A percentile compares a stretch with the other conserved stretches of the same genome.
These are phyloP conservation scores for Didymella glomerata DNA, from an alignment of 2,329 filamentous ascomycete species.

Conservation along the genomic window DNA sequence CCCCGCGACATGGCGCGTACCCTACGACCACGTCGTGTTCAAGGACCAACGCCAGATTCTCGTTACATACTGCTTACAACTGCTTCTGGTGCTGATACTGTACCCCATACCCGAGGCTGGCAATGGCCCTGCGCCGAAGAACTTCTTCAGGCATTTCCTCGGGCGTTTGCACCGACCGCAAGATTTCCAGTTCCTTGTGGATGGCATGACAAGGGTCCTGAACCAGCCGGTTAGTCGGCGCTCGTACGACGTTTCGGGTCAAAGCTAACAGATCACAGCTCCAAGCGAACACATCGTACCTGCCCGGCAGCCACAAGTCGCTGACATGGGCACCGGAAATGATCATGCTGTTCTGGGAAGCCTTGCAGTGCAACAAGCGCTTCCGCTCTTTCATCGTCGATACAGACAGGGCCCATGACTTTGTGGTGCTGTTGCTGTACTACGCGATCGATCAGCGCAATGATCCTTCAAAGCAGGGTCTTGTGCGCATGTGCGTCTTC, in stretches of 20 bases:
- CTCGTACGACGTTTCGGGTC: no score
- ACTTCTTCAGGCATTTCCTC: slow-evolving; percentile 92
- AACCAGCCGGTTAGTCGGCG: slow-evolving; percentile 74
- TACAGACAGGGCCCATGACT: slow-evolving; percentile 91
- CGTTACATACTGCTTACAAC: slow-evolving; percentile 89
- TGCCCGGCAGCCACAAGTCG: slow-evolving; percentile 82
- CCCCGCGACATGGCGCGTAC: slow-evolving; percentile 89
- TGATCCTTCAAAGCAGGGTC: slow-evolving; percentile 86
- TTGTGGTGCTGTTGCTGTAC: slow-evolving; percentile 87
- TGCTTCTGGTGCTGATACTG: slow-evolving; percentile 83
- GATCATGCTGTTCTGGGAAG: slow-evolving; percentile 97
- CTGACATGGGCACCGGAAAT: slow-evolving; percentile 92
- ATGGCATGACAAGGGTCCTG: slow-evolving; percentile 90
- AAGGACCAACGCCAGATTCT: slow-evolving; percentile 90
- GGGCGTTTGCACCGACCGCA: slow-evolving; percentile 90
- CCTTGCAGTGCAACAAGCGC: slow-evolving; percentile 95
- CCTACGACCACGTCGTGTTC: slow-evolving; percentile 91
- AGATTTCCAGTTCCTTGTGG: slow-evolving; percentile 96
- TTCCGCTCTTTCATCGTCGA: slow-evolving; percentile 98
- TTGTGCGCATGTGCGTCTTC: slow-evolving; percentile 98
- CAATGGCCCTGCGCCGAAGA: slow-evolving; percentile 74
- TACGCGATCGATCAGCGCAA: slow-evolving; percentile 90
- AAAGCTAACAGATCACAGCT: slow-evolving; percentile 59
- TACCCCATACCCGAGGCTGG: slow-evolving; percentile 86
- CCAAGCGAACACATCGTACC: slow-evolving; percentile 85